A percentile compares a stretch with the other conserved stretches of the same genome.
Evolutionary conservation across 169 alveolate genomes (phyloP).

Genomic region (Cryptosporidium meleagridis): DNA sequence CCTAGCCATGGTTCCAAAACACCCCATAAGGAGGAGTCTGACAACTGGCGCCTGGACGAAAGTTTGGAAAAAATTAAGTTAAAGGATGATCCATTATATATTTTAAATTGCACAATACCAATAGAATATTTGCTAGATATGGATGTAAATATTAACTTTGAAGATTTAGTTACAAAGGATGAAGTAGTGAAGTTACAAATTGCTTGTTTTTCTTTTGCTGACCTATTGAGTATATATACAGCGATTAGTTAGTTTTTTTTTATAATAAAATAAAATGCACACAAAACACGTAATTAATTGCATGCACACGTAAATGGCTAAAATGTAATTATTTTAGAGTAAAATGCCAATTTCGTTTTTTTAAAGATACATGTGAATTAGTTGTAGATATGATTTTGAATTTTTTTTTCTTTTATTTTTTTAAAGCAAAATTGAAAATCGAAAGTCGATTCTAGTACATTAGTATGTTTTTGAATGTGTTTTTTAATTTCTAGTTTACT

Average conservation of each 20-base stretch:
- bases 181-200: conserved; percentile 22
- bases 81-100: conserved; percentile 6
- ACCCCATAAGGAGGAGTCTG: background rate
- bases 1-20: no score
- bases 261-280: background rate
- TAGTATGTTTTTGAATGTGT: background rate
- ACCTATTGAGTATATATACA: conserved; percentile 30
- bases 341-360: background rate
- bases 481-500: background rate
- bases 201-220: conserved; percentile 43
- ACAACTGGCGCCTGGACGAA: background rate
- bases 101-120: conserved; percentile 43
- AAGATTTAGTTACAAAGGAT: background rate
- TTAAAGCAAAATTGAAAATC: no score
- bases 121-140: background rate
- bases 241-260: conserved; percentile 1
- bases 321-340: background rate
- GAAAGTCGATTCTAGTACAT: no score
- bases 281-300: background rate
- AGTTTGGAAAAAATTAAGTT: background rate
- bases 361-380: background rate
- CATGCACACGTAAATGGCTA: conserved; percentile 11
- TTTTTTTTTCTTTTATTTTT: no score
- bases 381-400: background rate
- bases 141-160: background rate